A percentile compares a stretch with the other conserved stretches of the same genome.
Conservation (phyloP, 345 rosid species). For the Brassica carinata region DNA sequence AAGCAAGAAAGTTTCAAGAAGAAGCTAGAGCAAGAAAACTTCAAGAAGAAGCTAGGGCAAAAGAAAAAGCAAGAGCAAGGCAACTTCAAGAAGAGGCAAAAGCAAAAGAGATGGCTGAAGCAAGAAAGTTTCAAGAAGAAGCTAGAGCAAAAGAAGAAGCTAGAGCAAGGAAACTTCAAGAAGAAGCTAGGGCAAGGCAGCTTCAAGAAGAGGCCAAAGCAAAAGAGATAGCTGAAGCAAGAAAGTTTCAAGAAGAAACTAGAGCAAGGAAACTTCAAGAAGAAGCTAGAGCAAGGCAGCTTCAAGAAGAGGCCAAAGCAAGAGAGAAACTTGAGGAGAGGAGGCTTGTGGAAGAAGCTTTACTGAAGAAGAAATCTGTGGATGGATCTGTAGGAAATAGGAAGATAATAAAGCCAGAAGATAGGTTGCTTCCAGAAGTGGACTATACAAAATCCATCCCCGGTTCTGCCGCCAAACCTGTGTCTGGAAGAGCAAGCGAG, state of each 20-base stretch:
- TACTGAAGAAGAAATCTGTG: not conserved
- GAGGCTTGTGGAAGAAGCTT: slow-evolving; percentile 21
- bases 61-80: no score
- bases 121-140: slow-evolving; percentile 15
- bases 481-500: slow-evolving; percentile 3
- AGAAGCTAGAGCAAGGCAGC: no score
- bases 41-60: no score
- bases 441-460: not conserved
- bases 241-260: slow-evolving; percentile 14
- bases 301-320: not conserved
- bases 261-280: not conserved
- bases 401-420: not conserved
- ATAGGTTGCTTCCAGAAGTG: slow-evolving; percentile 38
- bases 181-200: not conserved
- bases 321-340: not conserved
- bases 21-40: slow-evolving; percentile 22
- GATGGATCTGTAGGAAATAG: slow-evolving; percentile 9
- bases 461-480: not conserved
- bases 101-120: not conserved
- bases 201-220: slow-evolving; percentile 21
- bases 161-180: no score
- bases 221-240: slow-evolving; percentile 18
- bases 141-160: not conserved
- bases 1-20: slow-evolving; percentile 27
- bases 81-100: slow-evolving; percentile 8